Evolutionary conservation across 441 rosid genomes (phyloP).

Genomic region (Daphne laureola): DNA sequence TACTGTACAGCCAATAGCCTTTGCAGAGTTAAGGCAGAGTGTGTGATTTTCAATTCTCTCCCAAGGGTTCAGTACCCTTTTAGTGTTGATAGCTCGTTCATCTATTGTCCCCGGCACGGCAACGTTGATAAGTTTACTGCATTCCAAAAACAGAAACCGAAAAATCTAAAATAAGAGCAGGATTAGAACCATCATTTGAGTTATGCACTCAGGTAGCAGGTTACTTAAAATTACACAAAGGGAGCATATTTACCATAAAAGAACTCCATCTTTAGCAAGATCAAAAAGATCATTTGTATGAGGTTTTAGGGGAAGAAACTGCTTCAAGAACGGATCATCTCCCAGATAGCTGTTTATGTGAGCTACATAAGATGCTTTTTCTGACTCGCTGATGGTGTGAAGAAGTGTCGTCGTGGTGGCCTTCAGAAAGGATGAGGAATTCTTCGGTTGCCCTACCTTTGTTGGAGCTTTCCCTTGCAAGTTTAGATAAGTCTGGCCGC

Average conservation of each 20-base stretch:
- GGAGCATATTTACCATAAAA: conserved; percentile 40
- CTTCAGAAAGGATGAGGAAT: conserved; percentile 46
- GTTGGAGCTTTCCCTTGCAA: conserved; percentile 38
- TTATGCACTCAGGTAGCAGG: neutral
- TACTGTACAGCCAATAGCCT: conserved; percentile 64
- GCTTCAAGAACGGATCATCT: conserved; percentile 48
- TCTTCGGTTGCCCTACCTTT: conserved; percentile 39
- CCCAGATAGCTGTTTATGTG: conserved; percentile 54
- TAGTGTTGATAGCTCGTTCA: conserved; percentile 59
- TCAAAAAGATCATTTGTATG: conserved; percentile 42
- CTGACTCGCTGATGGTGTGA: conserved; percentile 48
- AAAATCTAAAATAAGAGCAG: conserved; percentile 3
- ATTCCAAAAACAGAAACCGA: conserved; percentile 14
- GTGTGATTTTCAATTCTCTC: conserved; percentile 71
- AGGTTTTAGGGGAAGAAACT: conserved; percentile 57
- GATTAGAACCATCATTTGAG: conserved; percentile 1
- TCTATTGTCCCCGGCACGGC: conserved; percentile 68
- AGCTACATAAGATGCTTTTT: conserved; percentile 57
- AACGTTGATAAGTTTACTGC: conserved; percentile 55
- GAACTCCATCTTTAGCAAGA: conserved; percentile 60
- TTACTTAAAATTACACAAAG: conserved; percentile 1
- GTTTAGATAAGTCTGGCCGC: conserved; percentile 32
- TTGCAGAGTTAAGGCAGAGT: conserved; percentile 62
- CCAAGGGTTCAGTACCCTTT: conserved; percentile 54
- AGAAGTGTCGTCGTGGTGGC: conserved; percentile 38